Percentiles rank a stretch among this genome's conserved stretches.
phyloP scores from a whole-genome alignment of 345 rosid species.

The Eucalyptus albens region DNA sequence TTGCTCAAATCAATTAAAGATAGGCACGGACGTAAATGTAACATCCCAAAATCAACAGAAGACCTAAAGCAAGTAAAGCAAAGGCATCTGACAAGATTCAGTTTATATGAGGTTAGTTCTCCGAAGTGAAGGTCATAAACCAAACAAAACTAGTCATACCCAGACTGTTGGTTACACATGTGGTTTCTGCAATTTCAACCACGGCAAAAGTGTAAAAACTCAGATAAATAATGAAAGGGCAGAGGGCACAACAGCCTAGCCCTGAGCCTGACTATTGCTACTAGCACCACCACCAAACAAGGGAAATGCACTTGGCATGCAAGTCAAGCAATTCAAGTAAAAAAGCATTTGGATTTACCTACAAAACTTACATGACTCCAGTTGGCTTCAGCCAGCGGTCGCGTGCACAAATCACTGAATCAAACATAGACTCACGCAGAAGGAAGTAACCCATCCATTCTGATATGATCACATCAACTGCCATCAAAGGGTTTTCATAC shows the following conservation, averaged over 20 bases:
- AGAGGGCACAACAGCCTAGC: neutral
- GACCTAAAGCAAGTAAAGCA: neutral
- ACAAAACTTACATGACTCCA: conserved; percentile 74
- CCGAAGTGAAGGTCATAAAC: neutral
- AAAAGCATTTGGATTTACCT: neutral
- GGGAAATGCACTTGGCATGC: neutral
- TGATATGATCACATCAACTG: conserved; percentile 96
- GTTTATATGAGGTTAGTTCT: neutral
- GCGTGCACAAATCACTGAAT: conserved; percentile 94
- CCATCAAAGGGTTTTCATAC: neutral
- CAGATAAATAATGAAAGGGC: neutral
- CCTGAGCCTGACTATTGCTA: neutral
- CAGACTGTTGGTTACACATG: neutral
- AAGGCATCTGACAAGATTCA: neutral
- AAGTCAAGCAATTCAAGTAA: neutral
- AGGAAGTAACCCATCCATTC: conserved; percentile 99
- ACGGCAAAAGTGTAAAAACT: neutral
- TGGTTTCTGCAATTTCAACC: neutral
- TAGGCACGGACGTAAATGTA: neutral
- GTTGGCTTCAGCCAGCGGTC: conserved; percentile 93
- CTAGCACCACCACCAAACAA: neutral
- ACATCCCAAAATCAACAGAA: neutral
- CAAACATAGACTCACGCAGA: conserved; percentile 95
- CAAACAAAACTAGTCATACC: neutral
- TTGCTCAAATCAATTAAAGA: neutral